phyloP scores from a whole-genome alignment of 2,329 filamentous ascomycete species.

The Alternaria gansuensis region DNA sequence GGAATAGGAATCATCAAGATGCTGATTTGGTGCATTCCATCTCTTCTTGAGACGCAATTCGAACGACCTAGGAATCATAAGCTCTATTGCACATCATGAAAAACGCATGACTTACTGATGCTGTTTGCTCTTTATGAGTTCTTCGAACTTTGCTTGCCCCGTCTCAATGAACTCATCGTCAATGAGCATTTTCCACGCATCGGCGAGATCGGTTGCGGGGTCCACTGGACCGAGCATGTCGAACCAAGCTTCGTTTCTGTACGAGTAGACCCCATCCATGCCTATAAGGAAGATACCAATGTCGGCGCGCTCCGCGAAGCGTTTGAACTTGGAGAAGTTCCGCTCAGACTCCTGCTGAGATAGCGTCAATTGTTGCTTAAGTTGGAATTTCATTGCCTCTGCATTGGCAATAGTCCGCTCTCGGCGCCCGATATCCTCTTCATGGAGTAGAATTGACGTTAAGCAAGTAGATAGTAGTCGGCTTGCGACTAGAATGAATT shows the following conservation, averaged over 20 bases:
- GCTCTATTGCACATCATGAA: neutral
- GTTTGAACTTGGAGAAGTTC: conserved; percentile 48
- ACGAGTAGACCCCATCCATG: conserved; percentile 49
- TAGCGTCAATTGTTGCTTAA: conserved; percentile 45
- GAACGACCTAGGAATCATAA: conserved; percentile 28
- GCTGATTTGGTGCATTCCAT: conserved; percentile 40
- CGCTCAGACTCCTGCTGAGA: conserved; percentile 45
- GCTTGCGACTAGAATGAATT: conserved; percentile 49
- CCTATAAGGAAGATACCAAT: conserved; percentile 55
- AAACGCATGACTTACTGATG: conserved; percentile 23
- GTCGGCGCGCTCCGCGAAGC: conserved; percentile 53
- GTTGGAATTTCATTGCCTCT: conserved; percentile 48
- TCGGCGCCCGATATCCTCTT: conserved; percentile 51
- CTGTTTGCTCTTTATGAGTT: conserved; percentile 27
- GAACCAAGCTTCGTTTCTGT: conserved; percentile 54
- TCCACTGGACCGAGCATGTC: conserved; percentile 40
- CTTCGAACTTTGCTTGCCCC: conserved; percentile 29
- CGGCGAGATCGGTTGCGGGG: conserved; percentile 26
- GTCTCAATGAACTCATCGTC: conserved; percentile 26
- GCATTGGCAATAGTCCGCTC: conserved; percentile 48
- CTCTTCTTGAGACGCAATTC: conserved; percentile 53
- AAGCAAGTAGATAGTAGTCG: conserved; percentile 53
- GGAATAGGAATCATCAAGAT: conserved; percentile 17
- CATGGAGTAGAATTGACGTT: conserved; percentile 52
- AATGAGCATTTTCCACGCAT: conserved; percentile 32